Percentiles rank a stretch among this genome's conserved stretches.
These are phyloP conservation scores for Scheffersomyces segobiensis DNA, from an alignment of 1,139 yeast species.

Conservation along the genomic window DNA sequence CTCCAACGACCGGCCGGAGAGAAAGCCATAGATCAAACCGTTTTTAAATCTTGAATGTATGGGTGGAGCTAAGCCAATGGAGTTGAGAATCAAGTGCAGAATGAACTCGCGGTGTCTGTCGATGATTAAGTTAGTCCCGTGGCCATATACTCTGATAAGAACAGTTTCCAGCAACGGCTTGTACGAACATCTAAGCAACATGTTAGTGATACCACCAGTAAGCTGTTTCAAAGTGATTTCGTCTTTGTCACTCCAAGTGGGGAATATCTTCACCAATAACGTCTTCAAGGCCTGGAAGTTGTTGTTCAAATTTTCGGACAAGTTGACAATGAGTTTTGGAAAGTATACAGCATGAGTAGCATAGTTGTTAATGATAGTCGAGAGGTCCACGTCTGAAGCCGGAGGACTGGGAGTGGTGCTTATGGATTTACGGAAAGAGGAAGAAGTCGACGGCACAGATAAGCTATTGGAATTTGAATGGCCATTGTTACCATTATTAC, in stretches of 20 bases:
- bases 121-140: constrained; percentile 71
- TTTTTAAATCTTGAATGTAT: constrained; percentile 69
- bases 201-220: constrained; percentile 82
- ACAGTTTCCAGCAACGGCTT: constrained; percentile 32
- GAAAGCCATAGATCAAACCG: constrained; percentile 72
- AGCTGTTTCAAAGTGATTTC: constrained; percentile 39
- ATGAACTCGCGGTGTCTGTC: constrained; percentile 78
- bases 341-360: constrained; percentile 40
- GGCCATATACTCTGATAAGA: constrained; percentile 72
- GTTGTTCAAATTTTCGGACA: constrained; percentile 30
- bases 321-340: constrained; percentile 37
- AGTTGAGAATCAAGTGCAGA: constrained; percentile 63
- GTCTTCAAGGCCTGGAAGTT: constrained; percentile 33
- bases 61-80: constrained; percentile 66
- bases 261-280: constrained; percentile 37
- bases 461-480: neutral
- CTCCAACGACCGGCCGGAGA: constrained; percentile 65
- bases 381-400: constrained; percentile 11
- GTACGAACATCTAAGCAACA: constrained; percentile 56
- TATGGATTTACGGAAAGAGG: constrained; percentile 2
- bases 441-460: neutral
- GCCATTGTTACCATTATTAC: constrained; percentile 3
- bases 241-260: constrained; percentile 28
- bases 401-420: constrained; percentile 17
- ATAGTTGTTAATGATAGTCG: constrained; percentile 26